A percentile compares a stretch with the other conserved stretches of the same genome.
Conservation (phyloP, 306 rosid species). For the Oemleria cerasiformis region DNA sequence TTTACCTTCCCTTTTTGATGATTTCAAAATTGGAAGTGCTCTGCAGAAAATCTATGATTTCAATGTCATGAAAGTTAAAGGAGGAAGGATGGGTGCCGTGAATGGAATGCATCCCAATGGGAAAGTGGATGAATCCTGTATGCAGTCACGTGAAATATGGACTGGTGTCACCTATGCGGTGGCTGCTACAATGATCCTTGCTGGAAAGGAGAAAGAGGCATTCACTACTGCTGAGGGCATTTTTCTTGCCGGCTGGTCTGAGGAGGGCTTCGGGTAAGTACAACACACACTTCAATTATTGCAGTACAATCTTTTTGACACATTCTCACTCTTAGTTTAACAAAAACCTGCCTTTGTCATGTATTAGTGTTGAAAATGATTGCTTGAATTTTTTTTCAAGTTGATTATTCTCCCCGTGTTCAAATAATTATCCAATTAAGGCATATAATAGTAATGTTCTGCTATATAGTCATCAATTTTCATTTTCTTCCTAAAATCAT, state of each 20-base stretch:
- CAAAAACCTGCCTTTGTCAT: neutral
- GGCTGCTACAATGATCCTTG: constrained; percentile 92
- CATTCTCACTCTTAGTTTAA: neutral
- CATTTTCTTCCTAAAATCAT: neutral
- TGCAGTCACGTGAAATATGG: constrained; percentile 99
- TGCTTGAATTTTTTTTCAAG: neutral
- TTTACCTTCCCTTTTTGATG: constrained; percentile 79
- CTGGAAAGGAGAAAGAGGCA: constrained; percentile 94
- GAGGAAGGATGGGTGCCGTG: constrained; percentile 97
- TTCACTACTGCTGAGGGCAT: constrained; percentile 88
- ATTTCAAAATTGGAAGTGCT: constrained; percentile 64
- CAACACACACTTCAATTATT: neutral
- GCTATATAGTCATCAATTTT: neutral
- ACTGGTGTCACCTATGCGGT: constrained; percentile 89
- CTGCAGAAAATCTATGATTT: constrained; percentile 78
- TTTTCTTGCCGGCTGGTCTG: constrained; percentile 91
- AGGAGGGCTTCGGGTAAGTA: constrained; percentile 94
- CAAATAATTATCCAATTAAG: neutral
- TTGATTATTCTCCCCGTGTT: neutral
- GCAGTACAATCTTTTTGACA: neutral
- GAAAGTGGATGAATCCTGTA: constrained; percentile 94
- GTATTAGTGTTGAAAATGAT: constrained; percentile 1
- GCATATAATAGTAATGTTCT: too few species aligned
- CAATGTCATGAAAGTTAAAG: constrained; percentile 90
- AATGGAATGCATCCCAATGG: constrained; percentile 97